Evolutionary conservation across 2,329 filamentous ascomycete species (phyloP).

Genomic region (Didymellaceae sp.): DNA sequence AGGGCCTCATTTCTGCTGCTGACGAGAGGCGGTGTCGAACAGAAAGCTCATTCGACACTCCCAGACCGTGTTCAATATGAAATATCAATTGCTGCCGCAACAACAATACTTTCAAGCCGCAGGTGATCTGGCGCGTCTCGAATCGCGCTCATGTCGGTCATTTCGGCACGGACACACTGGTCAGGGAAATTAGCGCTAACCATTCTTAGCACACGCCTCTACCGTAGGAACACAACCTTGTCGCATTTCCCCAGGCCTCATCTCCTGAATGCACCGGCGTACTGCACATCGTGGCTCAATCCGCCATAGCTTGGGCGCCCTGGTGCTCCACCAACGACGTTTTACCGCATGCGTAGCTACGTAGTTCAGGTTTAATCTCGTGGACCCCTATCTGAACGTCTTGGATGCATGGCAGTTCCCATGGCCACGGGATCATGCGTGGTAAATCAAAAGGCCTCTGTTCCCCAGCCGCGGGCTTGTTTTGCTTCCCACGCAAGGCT

Average conservation of each 20-base stretch:
- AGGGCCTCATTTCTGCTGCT: slow-evolving; percentile 13
- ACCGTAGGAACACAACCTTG: slow-evolving; percentile 13
- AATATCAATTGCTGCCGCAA: neutral
- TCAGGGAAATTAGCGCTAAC: slow-evolving; percentile 17
- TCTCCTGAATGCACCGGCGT: slow-evolving; percentile 15
- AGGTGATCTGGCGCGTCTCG: neutral
- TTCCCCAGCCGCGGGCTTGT: slow-evolving; percentile 26
- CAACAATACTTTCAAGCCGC: neutral
- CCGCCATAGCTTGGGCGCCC: slow-evolving; percentile 23
- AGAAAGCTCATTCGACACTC: neutral
- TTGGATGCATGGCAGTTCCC: slow-evolving; percentile 21
- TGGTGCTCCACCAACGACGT: slow-evolving; percentile 20
- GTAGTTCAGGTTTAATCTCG: slow-evolving; percentile 35
- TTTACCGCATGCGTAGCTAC: slow-evolving; percentile 34
- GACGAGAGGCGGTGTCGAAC: slow-evolving; percentile 1
- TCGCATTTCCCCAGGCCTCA: slow-evolving; percentile 20
- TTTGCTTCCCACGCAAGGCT: slow-evolving; percentile 41
- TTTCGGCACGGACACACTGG: slow-evolving; percentile 6
- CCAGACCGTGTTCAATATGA: neutral
- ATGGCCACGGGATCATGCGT: slow-evolving; percentile 28
- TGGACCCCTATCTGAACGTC: slow-evolving; percentile 43
- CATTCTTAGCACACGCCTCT: slow-evolving; percentile 12
- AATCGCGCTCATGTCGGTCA: slow-evolving; percentile 1
- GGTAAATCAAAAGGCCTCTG: slow-evolving; percentile 39
- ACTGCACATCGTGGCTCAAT: slow-evolving; percentile 34